Evolutionary conservation across 2,329 filamentous ascomycete species (phyloP).

Genomic region (Ascochyta pisi): DNA sequence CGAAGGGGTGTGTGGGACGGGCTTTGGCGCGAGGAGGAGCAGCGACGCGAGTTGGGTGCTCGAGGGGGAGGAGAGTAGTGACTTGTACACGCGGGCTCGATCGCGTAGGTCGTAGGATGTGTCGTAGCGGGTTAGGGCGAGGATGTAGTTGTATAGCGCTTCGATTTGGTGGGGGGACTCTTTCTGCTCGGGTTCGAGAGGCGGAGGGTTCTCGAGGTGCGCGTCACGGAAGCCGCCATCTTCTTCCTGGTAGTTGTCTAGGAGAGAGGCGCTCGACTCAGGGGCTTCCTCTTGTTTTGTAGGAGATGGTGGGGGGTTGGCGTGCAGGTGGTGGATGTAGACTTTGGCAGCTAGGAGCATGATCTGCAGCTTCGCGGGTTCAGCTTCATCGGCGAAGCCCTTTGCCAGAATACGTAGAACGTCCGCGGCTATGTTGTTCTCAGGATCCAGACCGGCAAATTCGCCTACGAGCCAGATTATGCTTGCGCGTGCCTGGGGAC

Average conservation of each 20-base stretch:
- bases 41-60: constrained; percentile 85
- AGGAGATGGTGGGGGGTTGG: constrained; percentile 55
- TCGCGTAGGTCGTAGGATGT: constrained; percentile 95
- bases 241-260: constrained; percentile 44
- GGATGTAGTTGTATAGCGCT: constrained; percentile 81
- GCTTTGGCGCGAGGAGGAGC: constrained; percentile 91
- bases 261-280: constrained; percentile 29
- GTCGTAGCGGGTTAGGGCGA: constrained; percentile 88
- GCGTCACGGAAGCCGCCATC: constrained; percentile 45
- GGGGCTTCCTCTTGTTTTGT: constrained; percentile 40
- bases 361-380: constrained; percentile 89
- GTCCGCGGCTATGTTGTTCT: constrained; percentile 91
- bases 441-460: constrained; percentile 79
- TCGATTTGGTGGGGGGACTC: constrained; percentile 71
- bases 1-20: constrained; percentile 86
- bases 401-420: constrained; percentile 87
- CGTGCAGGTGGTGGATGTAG: constrained; percentile 86
- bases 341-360: constrained; percentile 94
- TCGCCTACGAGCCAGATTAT: constrained; percentile 98
- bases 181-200: constrained; percentile 23
- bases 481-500: constrained; percentile 86
- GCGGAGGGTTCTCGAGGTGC: constrained; percentile 26
- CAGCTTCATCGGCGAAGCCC: constrained; percentile 82
- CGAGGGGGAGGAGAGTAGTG: constrained; percentile 77
- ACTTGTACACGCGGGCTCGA: constrained; percentile 84